Percentiles rank a stretch among this genome's conserved stretches.
Conservation (phyloP, 83 land plant species). For the Picea mariana region DNA sequence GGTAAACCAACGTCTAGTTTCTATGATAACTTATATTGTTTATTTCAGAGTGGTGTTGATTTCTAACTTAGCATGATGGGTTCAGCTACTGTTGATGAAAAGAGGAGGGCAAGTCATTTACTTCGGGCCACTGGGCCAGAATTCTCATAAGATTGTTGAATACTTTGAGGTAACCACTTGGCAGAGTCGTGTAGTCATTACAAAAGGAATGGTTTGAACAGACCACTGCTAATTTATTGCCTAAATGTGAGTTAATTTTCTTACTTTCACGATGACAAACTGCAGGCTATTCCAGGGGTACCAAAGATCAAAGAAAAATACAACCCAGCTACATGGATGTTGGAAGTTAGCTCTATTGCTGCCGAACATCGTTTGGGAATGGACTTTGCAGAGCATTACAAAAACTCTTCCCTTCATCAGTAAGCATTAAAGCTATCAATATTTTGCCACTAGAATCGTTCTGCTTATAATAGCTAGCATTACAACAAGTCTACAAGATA, state of each 20-base stretch:
- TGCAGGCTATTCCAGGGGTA: slow-evolving; percentile 30
- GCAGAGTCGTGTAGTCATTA: not conserved
- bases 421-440: not conserved
- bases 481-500: not conserved
- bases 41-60: slow-evolving; percentile 1
- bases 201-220: not conserved
- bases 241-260: not conserved
- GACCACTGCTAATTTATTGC: not conserved
- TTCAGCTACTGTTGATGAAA: slow-evolving; percentile 69
- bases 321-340: slow-evolving; percentile 60
- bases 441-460: not conserved
- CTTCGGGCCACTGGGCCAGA: slow-evolving; percentile 63
- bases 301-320: slow-evolving; percentile 17
- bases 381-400: slow-evolving; percentile 31
- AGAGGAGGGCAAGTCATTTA: slow-evolving; percentile 86
- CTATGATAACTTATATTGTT: not conserved
- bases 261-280: not conserved
- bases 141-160: slow-evolving; percentile 64
- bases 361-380: slow-evolving; percentile 30
- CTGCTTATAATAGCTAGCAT: not conserved
- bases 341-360: slow-evolving; percentile 38
- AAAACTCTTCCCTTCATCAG: slow-evolving; percentile 38
- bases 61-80: not conserved
- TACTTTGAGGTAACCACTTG: slow-evolving; percentile 69
- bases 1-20: slow-evolving; percentile 27